phyloP scores from a whole-genome alignment of 1,284 basidiomycete species.

The Cryptococcus sp. region DNA sequence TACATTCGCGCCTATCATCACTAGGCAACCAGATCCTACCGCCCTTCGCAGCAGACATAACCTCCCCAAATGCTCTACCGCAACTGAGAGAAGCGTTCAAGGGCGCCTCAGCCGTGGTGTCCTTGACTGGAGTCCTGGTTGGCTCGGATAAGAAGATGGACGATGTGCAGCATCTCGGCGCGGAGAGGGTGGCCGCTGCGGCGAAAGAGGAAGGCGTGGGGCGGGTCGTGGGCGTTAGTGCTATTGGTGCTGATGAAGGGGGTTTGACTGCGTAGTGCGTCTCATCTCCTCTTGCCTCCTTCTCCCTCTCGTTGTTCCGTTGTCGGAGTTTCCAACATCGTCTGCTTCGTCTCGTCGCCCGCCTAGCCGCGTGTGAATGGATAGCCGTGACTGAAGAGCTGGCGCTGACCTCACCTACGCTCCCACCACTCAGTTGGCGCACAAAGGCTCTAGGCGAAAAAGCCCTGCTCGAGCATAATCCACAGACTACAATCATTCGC shows the following conservation, averaged over 20 bases:
- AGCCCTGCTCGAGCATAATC: slow-evolving; percentile 55
- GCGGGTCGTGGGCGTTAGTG: slow-evolving; percentile 44
- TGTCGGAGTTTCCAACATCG: slow-evolving; percentile 32
- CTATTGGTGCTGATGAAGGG: slow-evolving; percentile 42
- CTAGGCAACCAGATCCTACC: slow-evolving; percentile 53
- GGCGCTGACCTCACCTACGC: background rate
- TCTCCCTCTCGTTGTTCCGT: background rate
- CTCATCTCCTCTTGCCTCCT: too few species aligned
- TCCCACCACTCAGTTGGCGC: slow-evolving; percentile 45
- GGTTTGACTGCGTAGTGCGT: slow-evolving; percentile 48
- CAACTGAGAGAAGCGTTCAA: slow-evolving; percentile 59
- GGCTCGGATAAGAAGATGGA: slow-evolving; percentile 63
- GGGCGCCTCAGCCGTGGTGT: slow-evolving; percentile 62
- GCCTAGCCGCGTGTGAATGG: too few species aligned
- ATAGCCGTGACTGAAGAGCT: too few species aligned
- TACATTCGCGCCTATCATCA: slow-evolving; percentile 32
- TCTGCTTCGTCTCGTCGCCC: slow-evolving; percentile 46
- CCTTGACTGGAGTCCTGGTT: slow-evolving; percentile 66
- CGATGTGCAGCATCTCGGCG: slow-evolving; percentile 64
- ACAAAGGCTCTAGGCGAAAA: slow-evolving; percentile 68
- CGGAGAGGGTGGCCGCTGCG: slow-evolving; percentile 59
- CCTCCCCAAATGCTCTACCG: slow-evolving; percentile 50
- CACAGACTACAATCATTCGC: slow-evolving; percentile 64
- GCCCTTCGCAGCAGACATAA: slow-evolving; percentile 61
- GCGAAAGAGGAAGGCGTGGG: slow-evolving; percentile 38